phyloP scores from a whole-genome alignment of 768 basidiomycete species.

The Hypsizygus marmoreus region DNA sequence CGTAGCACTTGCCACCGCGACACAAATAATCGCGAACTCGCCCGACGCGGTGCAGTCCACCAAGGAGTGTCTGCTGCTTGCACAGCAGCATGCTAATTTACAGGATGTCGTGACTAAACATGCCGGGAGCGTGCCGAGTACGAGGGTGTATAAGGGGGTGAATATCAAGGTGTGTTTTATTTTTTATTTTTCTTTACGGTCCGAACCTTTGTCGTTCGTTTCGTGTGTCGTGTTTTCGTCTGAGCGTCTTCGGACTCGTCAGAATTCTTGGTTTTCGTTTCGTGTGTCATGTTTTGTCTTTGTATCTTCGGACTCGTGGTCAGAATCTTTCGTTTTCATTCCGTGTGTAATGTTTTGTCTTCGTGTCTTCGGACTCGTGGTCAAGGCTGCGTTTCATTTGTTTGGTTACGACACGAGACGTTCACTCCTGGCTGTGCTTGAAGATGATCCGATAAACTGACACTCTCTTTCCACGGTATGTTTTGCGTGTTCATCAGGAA shows the following conservation, averaged over 20 bases:
- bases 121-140: constrained; percentile 47
- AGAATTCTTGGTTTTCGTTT: too few species aligned
- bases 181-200: constrained; percentile 7
- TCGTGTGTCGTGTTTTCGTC: too few species aligned
- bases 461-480: background rate
- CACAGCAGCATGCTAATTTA: constrained; percentile 52
- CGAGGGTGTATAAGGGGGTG: constrained; percentile 54
- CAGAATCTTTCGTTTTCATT: too few species aligned
- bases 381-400: too few species aligned
- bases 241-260: too few species aligned
- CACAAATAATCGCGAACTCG: constrained; percentile 61
- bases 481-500: constrained; percentile 45
- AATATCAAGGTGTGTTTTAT: constrained; percentile 65
- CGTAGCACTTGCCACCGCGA: constrained; percentile 63
- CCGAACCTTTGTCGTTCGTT: too few species aligned
- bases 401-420: too few species aligned
- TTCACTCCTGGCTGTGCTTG: too few species aligned
- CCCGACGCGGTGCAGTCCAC: constrained; percentile 81
- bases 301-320: too few species aligned
- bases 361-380: constrained; percentile 6
- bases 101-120: constrained; percentile 53
- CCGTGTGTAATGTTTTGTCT: too few species aligned
- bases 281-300: too few species aligned
- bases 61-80: constrained; percentile 66
- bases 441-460: background rate